Conservation (phyloP, 148 eudicot genomes). For the Chenopodium suecicum region DNA sequence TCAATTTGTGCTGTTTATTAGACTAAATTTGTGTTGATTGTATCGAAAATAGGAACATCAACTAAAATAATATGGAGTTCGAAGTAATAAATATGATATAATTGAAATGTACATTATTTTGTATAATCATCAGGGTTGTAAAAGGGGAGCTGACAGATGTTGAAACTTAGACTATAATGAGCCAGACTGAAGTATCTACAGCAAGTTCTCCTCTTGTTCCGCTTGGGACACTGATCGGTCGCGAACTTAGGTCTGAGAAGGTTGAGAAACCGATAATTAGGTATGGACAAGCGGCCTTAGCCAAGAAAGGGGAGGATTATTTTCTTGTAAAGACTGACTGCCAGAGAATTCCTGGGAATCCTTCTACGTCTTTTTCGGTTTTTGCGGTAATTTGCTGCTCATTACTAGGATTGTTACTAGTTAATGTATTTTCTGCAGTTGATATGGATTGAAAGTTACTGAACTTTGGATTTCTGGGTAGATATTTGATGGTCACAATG, state of each 20-base stretch:
- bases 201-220: slow-evolving; percentile 66
- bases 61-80: background rate
- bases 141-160: slow-evolving; percentile 38
- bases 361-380: slow-evolving; percentile 72
- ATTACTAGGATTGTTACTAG: slow-evolving; percentile 6
- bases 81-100: too few relatives aligned
- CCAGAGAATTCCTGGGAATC: slow-evolving; percentile 76
- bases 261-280: slow-evolving; percentile 73
- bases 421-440: slow-evolving; percentile 13
- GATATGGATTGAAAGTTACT: slow-evolving; percentile 8
- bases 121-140: slow-evolving; percentile 34
- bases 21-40: background rate
- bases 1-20: background rate
- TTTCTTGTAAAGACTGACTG: slow-evolving; percentile 75
- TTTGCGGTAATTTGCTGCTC: slow-evolving; percentile 61
- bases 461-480: slow-evolving; percentile 28
- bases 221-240: slow-evolving; percentile 81
- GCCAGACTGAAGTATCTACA: slow-evolving; percentile 50
- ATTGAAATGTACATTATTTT: slow-evolving; percentile 19
- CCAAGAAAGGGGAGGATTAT: slow-evolving; percentile 96
- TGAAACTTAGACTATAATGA: slow-evolving; percentile 53
- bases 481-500: slow-evolving; percentile 99
- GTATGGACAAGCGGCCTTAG: slow-evolving; percentile 92
- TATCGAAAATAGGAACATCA: background rate
- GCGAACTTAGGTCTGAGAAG: slow-evolving; percentile 77